Evolutionary conservation across 2,329 filamentous ascomycete genomes (phyloP), one percentile per base, ranked within the genome.

Genomic region (Diaporthe batatas): DNA sequence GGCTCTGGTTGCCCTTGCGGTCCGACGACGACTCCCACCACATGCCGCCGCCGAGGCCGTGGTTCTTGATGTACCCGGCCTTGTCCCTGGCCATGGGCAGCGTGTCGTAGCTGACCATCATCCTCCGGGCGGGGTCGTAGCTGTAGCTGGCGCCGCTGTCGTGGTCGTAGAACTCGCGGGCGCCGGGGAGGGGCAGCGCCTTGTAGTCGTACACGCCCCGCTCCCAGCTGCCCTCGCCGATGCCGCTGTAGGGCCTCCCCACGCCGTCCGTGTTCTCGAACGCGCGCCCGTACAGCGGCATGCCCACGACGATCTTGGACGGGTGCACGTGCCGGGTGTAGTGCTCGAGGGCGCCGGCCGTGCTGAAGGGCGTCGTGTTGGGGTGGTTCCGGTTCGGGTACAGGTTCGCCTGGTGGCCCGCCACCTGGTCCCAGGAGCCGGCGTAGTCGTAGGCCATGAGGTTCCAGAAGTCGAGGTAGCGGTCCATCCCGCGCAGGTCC

Each of bases 21-120:
- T 98, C 96, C 0, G 90, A 91, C 78, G 92, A 96, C 77, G 91
- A 94, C 84, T 98, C 95, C 95, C 95, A 98, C 94, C 94, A 98
- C 95, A 98, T 98, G n/a, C 89, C 94, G 23, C 96, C 96, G 1
- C 95, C 95, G 0, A 98, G 87, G 0, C 89, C 86, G 57, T 87
- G 84, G 25, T 88, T 81, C 79, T 86, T 88, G 79, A 98, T 89
- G 80, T 91, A 98, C 14, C 89, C 84, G 1, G 91, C 91, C 85
- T 98, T 98, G 76, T 83, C 80, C 76, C 85, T 85, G 4, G 91
- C 92, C 81, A 95, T 90, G 3, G 85, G 83, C 0, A 91, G 88
- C 1, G 90, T 96, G 79, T 95, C 93, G 80, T 97, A 98, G 55
- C 89, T 92, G 68, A 98, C 88, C 85, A 98, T 89, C 72, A 89